Conservation (phyloP, 805 yeast genomes). For the Saccharomycopsis sp. region DNA sequence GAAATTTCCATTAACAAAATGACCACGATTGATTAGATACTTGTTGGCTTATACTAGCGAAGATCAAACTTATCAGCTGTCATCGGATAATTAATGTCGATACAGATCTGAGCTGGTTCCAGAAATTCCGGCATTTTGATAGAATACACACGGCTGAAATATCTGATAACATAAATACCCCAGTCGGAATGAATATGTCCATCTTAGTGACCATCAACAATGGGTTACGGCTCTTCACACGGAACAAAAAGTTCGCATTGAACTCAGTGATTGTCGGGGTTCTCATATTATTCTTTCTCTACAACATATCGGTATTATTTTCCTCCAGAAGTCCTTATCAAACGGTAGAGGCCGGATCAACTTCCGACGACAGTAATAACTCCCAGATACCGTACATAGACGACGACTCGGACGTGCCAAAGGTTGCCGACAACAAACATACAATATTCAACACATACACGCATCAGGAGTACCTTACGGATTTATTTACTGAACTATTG, state of each 20-base stretch:
- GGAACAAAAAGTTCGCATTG: neutral
- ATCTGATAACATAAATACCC: neutral
- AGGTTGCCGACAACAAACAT: slow-evolving; percentile 3
- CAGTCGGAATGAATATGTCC: neutral
- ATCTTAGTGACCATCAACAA: neutral
- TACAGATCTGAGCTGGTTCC: no score
- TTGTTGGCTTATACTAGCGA: no score
- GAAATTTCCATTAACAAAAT: no score
- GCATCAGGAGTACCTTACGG: slow-evolving; percentile 9
- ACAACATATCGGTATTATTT: neutral
- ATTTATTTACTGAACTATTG: slow-evolving; percentile 10
- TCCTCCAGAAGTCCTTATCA: neutral
- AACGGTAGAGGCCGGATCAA: neutral
- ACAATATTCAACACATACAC: slow-evolving; percentile 4
- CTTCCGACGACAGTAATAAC: neutral
- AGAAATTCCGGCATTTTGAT: no score
- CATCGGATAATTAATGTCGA: no score
- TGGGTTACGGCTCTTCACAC: neutral
- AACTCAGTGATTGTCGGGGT: neutral
- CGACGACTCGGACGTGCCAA: neutral
- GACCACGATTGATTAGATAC: no score
- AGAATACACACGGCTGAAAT: no score
- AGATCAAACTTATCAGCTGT: no score
- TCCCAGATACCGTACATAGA: neutral
- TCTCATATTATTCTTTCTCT: neutral